These are phyloP conservation scores for Pseudogymnoascus sp. DNA, from an alignment of 2,329 filamentous ascomycete species.

Conservation along the genomic window DNA sequence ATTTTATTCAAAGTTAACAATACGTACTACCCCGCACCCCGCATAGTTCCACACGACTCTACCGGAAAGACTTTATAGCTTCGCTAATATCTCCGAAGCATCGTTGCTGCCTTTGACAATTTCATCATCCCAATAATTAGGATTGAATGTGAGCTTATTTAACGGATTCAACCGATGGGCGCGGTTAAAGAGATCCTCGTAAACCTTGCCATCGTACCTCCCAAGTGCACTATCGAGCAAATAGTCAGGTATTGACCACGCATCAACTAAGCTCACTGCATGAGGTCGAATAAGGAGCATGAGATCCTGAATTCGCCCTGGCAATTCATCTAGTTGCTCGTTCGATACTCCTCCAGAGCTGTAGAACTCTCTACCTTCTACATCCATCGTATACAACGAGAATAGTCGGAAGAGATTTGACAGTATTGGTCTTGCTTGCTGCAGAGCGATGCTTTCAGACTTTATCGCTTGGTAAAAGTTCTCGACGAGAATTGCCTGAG, in stretches of 20 bases:
- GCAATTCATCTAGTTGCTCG: conserved; percentile 35
- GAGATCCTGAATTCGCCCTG: conserved; percentile 35
- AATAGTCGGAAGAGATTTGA: too few species aligned
- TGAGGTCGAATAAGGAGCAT: conserved; percentile 43
- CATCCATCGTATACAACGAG: conserved; percentile 40
- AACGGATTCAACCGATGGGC: conserved; percentile 45
- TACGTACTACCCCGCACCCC: too few species aligned
- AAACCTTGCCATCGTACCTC: conserved; percentile 43
- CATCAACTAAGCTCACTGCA: conserved; percentile 43
- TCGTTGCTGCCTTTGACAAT: conserved; percentile 37
- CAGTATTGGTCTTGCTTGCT: too few species aligned
- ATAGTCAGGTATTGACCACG: conserved; percentile 46
- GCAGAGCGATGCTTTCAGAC: too few species aligned
- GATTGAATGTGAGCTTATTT: conserved; percentile 43
- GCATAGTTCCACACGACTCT: too few species aligned
- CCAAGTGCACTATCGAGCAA: conserved; percentile 44
- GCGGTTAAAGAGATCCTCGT: conserved; percentile 44
- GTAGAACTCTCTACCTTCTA: conserved; percentile 37
- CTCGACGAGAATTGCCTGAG: too few species aligned
- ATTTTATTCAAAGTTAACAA: too few species aligned
- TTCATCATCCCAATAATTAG: conserved; percentile 40
- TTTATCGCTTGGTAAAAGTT: too few species aligned
- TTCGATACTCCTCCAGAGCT: conserved; percentile 36
- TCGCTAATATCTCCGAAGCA: conserved; percentile 25
- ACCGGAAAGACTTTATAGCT: not conserved